Percentiles rank a stretch among this genome's conserved stretches.
These are phyloP conservation scores for Panaeolus cyanescens DNA, from an alignment of 768 basidiomycete genomes.

Conservation along the genomic window DNA sequence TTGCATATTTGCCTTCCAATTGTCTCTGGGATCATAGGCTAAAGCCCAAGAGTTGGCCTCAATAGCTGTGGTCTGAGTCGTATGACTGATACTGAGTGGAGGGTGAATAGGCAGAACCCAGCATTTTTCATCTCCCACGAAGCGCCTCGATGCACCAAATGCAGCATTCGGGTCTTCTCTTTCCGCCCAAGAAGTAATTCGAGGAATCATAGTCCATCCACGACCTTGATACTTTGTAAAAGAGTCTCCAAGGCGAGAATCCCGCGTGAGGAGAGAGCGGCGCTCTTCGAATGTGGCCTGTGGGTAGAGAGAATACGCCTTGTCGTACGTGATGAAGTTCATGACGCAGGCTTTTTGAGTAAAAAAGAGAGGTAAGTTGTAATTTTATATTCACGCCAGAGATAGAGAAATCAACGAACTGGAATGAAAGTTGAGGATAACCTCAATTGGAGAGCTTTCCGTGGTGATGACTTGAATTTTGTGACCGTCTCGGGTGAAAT, in stretches of 20 bases:
- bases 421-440: conserved; percentile 48
- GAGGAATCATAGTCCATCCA: conserved; percentile 32
- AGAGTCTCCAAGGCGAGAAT: too few relatives aligned
- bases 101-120: conserved; percentile 3
- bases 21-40: not conserved
- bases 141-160: conserved; percentile 21
- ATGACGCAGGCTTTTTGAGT: conserved; percentile 38
- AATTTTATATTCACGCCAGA: not conserved
- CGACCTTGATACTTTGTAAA: conserved; percentile 34
- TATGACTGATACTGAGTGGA: not conserved
- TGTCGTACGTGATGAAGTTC: conserved; percentile 43
- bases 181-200: not conserved
- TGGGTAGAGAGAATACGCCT: conserved; percentile 44
- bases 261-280: conserved; percentile 7
- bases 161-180: conserved; percentile 11
- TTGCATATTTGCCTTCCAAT: too few relatives aligned
- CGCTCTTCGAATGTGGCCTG: conserved; percentile 36
- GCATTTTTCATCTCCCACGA: conserved; percentile 27
- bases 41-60: conserved; percentile 9
- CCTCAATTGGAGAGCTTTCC: conserved; percentile 29
- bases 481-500: conserved; percentile 28
- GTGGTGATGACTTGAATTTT: conserved; percentile 46
- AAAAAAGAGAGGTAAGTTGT: not conserved
- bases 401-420: conserved; percentile 31
- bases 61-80: not conserved